Base-by-base conservation (phyloP, 352 stramenopile genomes). In the Plasmopara halstedii region DNA sequence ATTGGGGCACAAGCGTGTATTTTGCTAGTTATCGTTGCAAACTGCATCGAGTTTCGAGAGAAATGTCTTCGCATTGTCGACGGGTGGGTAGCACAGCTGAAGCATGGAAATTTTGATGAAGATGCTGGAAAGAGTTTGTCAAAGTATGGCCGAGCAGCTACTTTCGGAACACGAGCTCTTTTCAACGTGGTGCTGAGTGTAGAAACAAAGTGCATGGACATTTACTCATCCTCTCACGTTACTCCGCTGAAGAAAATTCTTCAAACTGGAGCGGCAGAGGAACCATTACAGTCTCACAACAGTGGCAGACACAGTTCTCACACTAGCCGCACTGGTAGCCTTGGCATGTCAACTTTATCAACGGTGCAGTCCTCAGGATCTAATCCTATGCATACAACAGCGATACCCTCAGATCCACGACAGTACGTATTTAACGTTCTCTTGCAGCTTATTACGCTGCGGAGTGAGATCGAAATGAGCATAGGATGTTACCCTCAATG, bases 361-460 rank as follows among this genome's bases (percentile, higher is more conserved):
- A 2, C 38, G 3, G 26, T 58, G 33, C 48, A 63, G 13, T 27
- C 25, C 31, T 19, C 46, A 42, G 43, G 53, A 13, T 48, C 63
- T 4, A 62, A 25, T 39, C 17, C 23, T 0, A 20, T 48, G 20
- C 52, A 50, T 27, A 57, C 19, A 15, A 31, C 26, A 4, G 33
- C 34, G 23, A 64, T 67, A 22, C 71, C 70, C 2, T 73, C 70
- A 4, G 72, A 88, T 23, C 72, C 66, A 9, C 73, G 76, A 0
- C 78, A 88, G 46, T 89, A 92, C 46, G 70, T 92, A 0, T 89
- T 92, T 42, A 83, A 83, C 41, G 72, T 92, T 25, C 65, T 89
- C 2, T 39, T 89, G 29, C 71, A 85, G 45, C 57, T 92, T 14
- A 85, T 92, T 43, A 83, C 69, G 13, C 36, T 88, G 32, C 72